Evolutionary conservation across 2,329 filamentous ascomycete species (phyloP).

Genomic region (Stromatinia cepivora): DNA sequence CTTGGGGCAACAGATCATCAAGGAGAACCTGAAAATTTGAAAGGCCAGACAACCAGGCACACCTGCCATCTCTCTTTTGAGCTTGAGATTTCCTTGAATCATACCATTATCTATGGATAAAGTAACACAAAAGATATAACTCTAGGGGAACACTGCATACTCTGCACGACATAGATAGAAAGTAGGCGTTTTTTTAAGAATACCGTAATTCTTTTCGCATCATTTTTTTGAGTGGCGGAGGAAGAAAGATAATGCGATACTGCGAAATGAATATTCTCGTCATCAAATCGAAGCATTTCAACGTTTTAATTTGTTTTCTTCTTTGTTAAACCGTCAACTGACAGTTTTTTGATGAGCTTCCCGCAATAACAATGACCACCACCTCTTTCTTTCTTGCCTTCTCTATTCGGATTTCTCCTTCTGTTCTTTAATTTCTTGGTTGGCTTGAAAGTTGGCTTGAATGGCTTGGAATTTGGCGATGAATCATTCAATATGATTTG

Average conservation of each 20-base stretch:
- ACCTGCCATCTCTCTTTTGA: neutral
- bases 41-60: neutral
- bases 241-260: neutral
- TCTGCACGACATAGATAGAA: constrained; percentile 17
- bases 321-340: neutral
- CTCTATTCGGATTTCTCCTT: neutral
- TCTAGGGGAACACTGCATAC: constrained; percentile 2
- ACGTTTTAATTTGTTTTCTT: neutral
- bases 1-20: neutral
- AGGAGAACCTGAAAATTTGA: neutral
- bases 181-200: neutral
- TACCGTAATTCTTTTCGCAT: neutral
- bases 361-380: neutral
- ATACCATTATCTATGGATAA: neutral
- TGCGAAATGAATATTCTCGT: neutral
- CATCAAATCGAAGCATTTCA: neutral
- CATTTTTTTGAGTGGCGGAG: neutral
- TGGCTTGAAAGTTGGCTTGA: neutral
- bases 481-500: neutral
- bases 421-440: neutral
- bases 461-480: neutral
- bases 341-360: neutral
- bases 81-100: neutral
- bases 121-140: neutral
- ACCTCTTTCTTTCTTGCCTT: neutral